phyloP scores from a whole-genome alignment of 371 early-diverging fungal genomes.

The Mucor sp. region DNA sequence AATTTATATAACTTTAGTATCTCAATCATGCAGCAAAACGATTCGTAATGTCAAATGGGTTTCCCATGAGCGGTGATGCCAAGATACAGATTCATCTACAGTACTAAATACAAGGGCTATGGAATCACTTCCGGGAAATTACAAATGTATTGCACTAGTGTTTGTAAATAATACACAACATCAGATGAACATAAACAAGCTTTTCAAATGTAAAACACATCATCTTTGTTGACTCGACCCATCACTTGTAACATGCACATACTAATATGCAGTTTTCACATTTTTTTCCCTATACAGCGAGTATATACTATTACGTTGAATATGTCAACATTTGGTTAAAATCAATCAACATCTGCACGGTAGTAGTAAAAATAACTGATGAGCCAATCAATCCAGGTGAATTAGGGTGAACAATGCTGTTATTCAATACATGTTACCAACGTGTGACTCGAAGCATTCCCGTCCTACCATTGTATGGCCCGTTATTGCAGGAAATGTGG shows the following conservation, averaged over 20 bases:
- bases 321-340: neutral
- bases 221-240: neutral
- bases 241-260: neutral
- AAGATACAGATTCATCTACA: neutral
- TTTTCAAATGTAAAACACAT: neutral
- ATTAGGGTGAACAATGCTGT: slow-evolving; percentile 5
- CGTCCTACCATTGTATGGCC: slow-evolving; percentile 13
- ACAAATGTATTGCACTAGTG: neutral
- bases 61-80: neutral
- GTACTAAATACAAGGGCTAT: neutral
- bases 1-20: neutral
- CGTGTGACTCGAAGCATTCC: slow-evolving; percentile 8
- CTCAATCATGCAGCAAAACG: neutral
- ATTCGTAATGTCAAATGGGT: neutral
- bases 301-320: neutral
- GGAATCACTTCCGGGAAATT: neutral
- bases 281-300: too few species aligned
- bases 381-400: neutral
- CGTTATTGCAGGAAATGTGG: slow-evolving; percentile 20
- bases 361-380: neutral
- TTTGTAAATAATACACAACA: neutral
- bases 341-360: neutral
- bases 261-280: too few species aligned
- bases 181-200: neutral
- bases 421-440: neutral